Base-by-base conservation (phyloP, 2,329 filamentous ascomycete genomes). In the Talaromyces sp. region DNA sequence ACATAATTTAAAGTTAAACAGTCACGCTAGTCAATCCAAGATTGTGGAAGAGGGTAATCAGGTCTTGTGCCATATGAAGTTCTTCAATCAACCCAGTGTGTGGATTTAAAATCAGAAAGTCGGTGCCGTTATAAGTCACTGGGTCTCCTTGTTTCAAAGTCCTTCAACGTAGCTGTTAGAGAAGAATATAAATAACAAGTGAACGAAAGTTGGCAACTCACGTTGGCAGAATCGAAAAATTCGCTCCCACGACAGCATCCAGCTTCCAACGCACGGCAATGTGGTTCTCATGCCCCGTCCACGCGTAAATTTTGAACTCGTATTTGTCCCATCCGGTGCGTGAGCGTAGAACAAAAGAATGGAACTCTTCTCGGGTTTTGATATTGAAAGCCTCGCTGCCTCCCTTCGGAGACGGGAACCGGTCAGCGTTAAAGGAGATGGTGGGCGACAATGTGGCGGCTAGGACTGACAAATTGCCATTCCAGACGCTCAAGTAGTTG, bases 81-180 rank as follows among this genome's bases (percentile, higher is more conserved):
- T 63, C 58, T 28, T 30, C 28, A 49, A 64, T 56, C n/a, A 44
- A 32, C 2, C 61, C 63, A 3, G 61, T 63, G 52, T 54, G 51
- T n/a, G 51, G 32, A 33, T 61, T 53, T 13, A 60, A 17, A 39
- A 62, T 59, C 25, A 64, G 47, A 30, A 64, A 62, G 28, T 64
- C 60, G 6, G 57, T 60, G 6, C 60, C 62, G 25, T 64, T 53
- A 51, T 64, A 64, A n/a, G 60, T 58, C 17, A 62, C 60, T 52
- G 42, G 9, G 19, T 22, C 25, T 8, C 60, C 60, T 22, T 33
- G 22, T 13, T 49, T 47, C 57, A 64, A 51, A 17, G 62, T 32
- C 44, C 54, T 39, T 7, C 28, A 51, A 19, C 44, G 13, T 28
- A 30, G 5, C 52, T 27, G 17, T 58, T 51, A 30, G 28, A 32